Conservation (phyloP, 352 stramenopile species). For the Globisporangium uncinulatum region DNA sequence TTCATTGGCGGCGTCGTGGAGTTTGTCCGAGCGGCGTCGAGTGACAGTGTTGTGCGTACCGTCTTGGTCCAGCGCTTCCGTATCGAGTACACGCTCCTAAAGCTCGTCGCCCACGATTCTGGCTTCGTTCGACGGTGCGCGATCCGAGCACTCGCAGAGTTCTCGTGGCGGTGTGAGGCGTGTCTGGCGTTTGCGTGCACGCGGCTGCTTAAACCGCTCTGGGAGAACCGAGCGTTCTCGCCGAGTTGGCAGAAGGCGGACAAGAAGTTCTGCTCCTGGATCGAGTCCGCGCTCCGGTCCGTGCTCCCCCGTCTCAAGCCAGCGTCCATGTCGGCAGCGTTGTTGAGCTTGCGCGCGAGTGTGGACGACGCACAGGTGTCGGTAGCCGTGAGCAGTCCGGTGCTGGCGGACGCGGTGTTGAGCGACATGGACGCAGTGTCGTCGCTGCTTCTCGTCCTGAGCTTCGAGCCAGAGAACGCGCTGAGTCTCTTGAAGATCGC, state of each 20-base stretch:
- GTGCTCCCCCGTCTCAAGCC: constrained; percentile 8
- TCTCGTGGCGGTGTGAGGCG: constrained; percentile 11
- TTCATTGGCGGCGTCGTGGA: neutral
- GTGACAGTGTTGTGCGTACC: neutral
- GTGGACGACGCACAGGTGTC: neutral
- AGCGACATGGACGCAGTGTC: constrained; percentile 5
- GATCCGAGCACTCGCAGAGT: constrained; percentile 9
- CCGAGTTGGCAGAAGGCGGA: constrained; percentile 6
- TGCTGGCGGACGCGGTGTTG: neutral
- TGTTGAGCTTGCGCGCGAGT: neutral
- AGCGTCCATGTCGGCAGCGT: neutral
- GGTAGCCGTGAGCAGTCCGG: neutral
- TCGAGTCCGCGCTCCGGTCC: constrained; percentile 3
- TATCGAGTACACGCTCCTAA: constrained; percentile 11
- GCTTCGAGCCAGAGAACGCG: neutral
- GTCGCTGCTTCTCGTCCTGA: constrained; percentile 2
- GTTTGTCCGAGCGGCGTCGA: neutral
- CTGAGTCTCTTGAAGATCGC: neutral
- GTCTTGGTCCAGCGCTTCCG: constrained; percentile 9
- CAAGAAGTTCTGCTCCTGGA: constrained; percentile 9
- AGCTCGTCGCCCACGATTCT: constrained; percentile 8
- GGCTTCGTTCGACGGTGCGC: constrained; percentile 8
- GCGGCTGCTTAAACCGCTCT: constrained; percentile 12
- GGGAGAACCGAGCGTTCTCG: constrained; percentile 13
- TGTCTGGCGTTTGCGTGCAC: constrained; percentile 12